Conservation (phyloP, 306 rosid genomes). For the Calophaca sinica region DNA sequence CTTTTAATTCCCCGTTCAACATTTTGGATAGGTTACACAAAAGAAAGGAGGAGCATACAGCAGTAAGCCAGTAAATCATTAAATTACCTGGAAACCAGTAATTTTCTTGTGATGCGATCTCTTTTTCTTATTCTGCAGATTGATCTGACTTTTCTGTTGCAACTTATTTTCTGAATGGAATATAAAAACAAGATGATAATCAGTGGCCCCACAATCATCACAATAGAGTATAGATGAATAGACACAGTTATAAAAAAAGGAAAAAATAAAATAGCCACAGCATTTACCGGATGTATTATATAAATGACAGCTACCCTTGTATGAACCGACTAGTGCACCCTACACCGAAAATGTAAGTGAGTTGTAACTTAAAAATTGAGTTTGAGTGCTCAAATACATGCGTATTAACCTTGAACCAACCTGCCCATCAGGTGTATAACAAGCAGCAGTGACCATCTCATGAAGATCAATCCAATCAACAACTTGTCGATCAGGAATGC, state of each 20-base stretch:
- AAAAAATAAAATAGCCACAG: neutral
- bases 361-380: constrained; percentile 39
- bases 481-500: constrained; percentile 90
- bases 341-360: constrained; percentile 55
- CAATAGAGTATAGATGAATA: neutral
- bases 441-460: constrained; percentile 99
- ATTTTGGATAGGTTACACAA: constrained; percentile 13
- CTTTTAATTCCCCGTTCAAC: neutral
- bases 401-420: constrained; percentile 59
- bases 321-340: constrained; percentile 96
- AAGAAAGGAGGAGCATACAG: constrained; percentile 21
- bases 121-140: constrained; percentile 96
- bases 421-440: constrained; percentile 99
- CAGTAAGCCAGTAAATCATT: constrained; percentile 39
- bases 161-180: constrained; percentile 80
- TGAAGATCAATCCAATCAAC: constrained; percentile 97
- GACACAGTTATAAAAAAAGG: neutral
- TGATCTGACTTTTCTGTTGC: constrained; percentile 81
- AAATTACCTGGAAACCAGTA: constrained; percentile 95
- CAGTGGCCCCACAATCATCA: constrained; percentile 41
- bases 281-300: constrained; percentile 80
- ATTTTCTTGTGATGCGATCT: constrained; percentile 92
- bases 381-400: constrained; percentile 18
- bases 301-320: constrained; percentile 95
- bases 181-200: constrained; percentile 31